A percentile compares a stretch with the other conserved stretches of the same genome.
phyloP scores from a whole-genome alignment of 2,329 filamentous ascomycete genomes.

The Penicillium crustosum region DNA sequence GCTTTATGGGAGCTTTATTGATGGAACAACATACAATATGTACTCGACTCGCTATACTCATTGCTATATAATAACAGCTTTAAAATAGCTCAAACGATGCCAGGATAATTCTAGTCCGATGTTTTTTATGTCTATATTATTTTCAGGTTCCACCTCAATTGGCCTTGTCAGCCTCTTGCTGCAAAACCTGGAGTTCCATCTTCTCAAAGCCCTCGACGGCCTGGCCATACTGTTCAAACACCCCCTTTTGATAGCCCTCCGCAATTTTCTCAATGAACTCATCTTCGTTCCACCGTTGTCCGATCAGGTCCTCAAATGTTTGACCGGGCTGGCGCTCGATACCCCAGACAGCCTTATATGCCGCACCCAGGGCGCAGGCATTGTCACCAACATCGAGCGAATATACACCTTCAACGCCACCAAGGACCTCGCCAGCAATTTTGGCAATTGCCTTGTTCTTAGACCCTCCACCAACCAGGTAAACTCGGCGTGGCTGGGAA shows the following conservation, averaged over 20 bases:
- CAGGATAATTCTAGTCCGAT: background rate
- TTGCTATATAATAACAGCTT: background rate
- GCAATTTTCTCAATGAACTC: conserved; percentile 80
- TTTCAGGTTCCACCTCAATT: background rate
- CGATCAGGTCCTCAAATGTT: conserved; percentile 86
- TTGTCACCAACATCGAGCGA: conserved; percentile 92
- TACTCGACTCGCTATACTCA: background rate
- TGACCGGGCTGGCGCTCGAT: conserved; percentile 66
- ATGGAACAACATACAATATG: background rate
- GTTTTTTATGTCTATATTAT: background rate
- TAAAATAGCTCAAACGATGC: background rate
- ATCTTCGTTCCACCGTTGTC: conserved; percentile 78
- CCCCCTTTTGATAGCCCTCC: conserved; percentile 71
- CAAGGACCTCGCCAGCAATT: conserved; percentile 82
- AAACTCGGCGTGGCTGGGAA: conserved; percentile 82
- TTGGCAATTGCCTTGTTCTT: conserved; percentile 85
- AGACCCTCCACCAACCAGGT: conserved; percentile 90
- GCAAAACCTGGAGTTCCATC: conserved; percentile 69
- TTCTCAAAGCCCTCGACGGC: conserved; percentile 73
- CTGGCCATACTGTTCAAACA: conserved; percentile 75
- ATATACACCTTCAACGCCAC: conserved; percentile 85
- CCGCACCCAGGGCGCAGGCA: conserved; percentile 88
- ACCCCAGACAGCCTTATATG: conserved; percentile 96
- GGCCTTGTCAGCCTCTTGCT: conserved; percentile 28
- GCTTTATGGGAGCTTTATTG: background rate